phyloP scores from a whole-genome alignment of 2,329 filamentous ascomycete species.

The Aaosphaeria pasadenensis region DNA sequence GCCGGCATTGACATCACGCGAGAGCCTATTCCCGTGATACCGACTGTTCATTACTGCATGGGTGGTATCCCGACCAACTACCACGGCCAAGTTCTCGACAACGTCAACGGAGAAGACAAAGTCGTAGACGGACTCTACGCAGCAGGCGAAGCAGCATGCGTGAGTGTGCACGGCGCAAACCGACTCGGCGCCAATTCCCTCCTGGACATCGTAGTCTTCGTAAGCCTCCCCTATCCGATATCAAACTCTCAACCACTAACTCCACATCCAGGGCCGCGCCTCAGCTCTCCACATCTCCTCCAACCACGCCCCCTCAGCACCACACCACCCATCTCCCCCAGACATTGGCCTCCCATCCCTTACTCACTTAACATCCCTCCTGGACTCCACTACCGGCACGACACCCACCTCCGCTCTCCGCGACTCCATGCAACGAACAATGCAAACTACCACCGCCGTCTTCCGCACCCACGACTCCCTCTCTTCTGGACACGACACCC shows the following conservation, averaged over 20 bases:
- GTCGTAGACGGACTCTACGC: slow-evolving; percentile 48
- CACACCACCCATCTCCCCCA: slow-evolving; percentile 32
- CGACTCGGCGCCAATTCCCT: slow-evolving; percentile 49
- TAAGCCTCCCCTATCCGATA: slow-evolving; percentile 10
- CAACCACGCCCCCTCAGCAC: slow-evolving; percentile 36
- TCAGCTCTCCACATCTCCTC: slow-evolving; percentile 42
- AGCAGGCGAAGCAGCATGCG: slow-evolving; percentile 48
- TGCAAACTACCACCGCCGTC: slow-evolving; percentile 47
- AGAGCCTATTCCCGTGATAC: slow-evolving; percentile 93
- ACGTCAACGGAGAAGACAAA: slow-evolving; percentile 39
- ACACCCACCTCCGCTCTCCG: slow-evolving; percentile 38
- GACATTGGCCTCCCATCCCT: slow-evolving; percentile 37
- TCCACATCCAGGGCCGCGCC: slow-evolving; percentile 38
- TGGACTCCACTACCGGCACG: slow-evolving; percentile 33
- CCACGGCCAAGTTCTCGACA: slow-evolving; percentile 48
- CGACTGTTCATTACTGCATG: slow-evolving; percentile 99
- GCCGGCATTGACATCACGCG: slow-evolving; percentile 95
- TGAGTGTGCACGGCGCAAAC: slow-evolving; percentile 50
- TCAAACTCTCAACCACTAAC: background rate
- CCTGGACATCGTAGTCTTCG: slow-evolving; percentile 50
- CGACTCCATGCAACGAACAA: slow-evolving; percentile 44
- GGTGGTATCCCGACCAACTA: slow-evolving; percentile 97
- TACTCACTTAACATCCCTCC: slow-evolving; percentile 34
- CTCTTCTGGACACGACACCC: slow-evolving; percentile 25
- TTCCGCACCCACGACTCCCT: slow-evolving; percentile 44